Base-by-base conservation (phyloP, 257 asterid species). In the Ehretia macrophylla region DNA sequence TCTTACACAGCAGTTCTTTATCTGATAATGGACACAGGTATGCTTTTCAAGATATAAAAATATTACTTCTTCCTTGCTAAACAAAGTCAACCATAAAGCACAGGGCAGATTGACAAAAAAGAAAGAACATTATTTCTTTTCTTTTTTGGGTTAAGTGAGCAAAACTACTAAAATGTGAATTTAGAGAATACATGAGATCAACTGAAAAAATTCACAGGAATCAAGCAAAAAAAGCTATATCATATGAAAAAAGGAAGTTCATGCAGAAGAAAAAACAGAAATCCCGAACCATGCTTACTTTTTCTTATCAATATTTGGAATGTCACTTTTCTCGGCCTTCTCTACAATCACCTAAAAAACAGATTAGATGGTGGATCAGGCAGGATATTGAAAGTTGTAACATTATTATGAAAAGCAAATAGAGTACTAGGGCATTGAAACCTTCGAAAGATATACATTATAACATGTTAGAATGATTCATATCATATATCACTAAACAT, bases 251-350 rank as follows among this genome's bases (percentile, higher is more conserved):
- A 42, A 51, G 16, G 8, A 42, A 51, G 16, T 16, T 45, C 47
- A 47, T 23, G 50, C 19, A 39, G 27, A 19, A 8, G 37, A 17
- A 68, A 60, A 71, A 32, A 9, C 21, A 32, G 45, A 14, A 44
- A 10, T 10, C 46, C 46, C 53, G n/a, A 40, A 22, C 4, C 10
- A 51, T 37, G 45, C 88, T 52, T 72, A 84, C 92, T 84, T 84
- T 66, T 84, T 84, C 82, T 84, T 84, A 62, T 84, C 92, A 32
- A 84, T 79, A 66, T 70, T 73, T n/a, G 92, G 92, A 48, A 84
- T 74, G 39, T 84, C 88, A 47, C 85, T 84, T 64, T 67, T 84
- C 59, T 84, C 92, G 12, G 92, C 92, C 76, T 79, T 84, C 78
- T 84, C 92, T 66, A 84, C 92, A 19, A 84, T 84, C 49, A 84